phyloP scores from a whole-genome alignment of 2,329 filamentous ascomycete species.

The Aspergillus sp. region DNA sequence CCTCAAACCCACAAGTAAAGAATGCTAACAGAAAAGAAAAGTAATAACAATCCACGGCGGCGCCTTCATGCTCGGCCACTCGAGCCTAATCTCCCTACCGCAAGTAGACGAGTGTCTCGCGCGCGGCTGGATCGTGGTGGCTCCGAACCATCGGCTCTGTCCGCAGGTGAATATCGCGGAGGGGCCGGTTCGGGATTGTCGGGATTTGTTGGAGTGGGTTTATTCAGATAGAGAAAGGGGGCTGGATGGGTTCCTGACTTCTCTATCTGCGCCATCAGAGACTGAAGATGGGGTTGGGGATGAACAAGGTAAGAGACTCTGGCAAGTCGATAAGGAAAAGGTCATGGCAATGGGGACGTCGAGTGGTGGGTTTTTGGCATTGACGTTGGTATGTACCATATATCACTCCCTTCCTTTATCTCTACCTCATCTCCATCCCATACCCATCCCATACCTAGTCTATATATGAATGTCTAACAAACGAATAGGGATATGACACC shows the following conservation, averaged over 20 bases:
- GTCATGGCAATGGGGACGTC: constrained; percentile 52
- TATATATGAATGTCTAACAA: not conserved
- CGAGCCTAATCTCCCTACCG: constrained; percentile 39
- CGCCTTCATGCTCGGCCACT: constrained; percentile 45
- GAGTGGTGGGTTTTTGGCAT: constrained; percentile 48
- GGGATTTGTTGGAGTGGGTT: constrained; percentile 46
- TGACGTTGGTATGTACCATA: constrained; percentile 34
- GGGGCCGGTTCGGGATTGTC: constrained; percentile 49
- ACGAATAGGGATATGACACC: constrained; percentile 37
- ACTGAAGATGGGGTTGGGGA: no score
- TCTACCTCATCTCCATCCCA: no score
- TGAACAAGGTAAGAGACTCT: not conserved
- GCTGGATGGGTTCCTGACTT: no score
- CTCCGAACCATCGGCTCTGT: constrained; percentile 39
- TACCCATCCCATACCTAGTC: no score
- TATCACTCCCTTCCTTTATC: no score
- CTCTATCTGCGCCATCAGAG: constrained; percentile 10
- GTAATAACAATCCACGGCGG: constrained; percentile 47
- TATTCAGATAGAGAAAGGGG: constrained; percentile 29
- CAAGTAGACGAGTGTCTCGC: constrained; percentile 40
- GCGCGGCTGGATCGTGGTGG: constrained; percentile 41
- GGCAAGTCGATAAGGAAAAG: constrained; percentile 26
- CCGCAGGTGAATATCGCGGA: constrained; percentile 48
- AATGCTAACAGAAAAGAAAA: not conserved
- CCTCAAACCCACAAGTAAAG: not conserved